A percentile compares a stretch with the other conserved stretches of the same genome.
phyloP scores from a whole-genome alignment of 2,329 filamentous ascomycete species.

The Sporothrix pallida region DNA sequence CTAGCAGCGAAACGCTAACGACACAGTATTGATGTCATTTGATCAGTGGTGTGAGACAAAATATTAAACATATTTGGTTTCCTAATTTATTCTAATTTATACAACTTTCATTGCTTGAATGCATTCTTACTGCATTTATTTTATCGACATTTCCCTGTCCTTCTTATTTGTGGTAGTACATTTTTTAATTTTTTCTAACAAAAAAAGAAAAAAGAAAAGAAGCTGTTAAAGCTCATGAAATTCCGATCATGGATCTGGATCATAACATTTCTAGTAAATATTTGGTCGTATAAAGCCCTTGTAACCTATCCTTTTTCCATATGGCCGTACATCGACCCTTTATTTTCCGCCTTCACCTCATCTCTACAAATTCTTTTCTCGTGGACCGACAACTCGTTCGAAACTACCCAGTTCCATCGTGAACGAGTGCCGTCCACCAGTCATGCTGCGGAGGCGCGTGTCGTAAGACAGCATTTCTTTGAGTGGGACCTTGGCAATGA shows the following conservation, averaged over 20 bases:
- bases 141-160: no score
- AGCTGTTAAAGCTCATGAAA: background rate
- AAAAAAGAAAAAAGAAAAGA: no score
- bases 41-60: background rate
- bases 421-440: slow-evolving; percentile 73
- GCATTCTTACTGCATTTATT: no score
- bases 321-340: background rate
- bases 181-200: no score
- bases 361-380: slow-evolving; percentile 53
- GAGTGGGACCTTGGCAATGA: slow-evolving; percentile 86
- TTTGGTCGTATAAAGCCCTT: background rate
- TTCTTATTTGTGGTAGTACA: no score
- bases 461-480: slow-evolving; percentile 98
- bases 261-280: no score
- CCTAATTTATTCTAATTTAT: no score
- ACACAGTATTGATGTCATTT: background rate
- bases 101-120: no score
- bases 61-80: background rate
- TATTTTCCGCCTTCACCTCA: background rate
- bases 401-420: slow-evolving; percentile 65
- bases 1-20: background rate
- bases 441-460: slow-evolving; percentile 85
- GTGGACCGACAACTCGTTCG: slow-evolving; percentile 59
- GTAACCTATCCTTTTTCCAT: background rate
- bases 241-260: no score